These are phyloP conservation scores for Lathyrus tuberosus DNA, from an alignment of 306 rosid species.

Conservation along the genomic window DNA sequence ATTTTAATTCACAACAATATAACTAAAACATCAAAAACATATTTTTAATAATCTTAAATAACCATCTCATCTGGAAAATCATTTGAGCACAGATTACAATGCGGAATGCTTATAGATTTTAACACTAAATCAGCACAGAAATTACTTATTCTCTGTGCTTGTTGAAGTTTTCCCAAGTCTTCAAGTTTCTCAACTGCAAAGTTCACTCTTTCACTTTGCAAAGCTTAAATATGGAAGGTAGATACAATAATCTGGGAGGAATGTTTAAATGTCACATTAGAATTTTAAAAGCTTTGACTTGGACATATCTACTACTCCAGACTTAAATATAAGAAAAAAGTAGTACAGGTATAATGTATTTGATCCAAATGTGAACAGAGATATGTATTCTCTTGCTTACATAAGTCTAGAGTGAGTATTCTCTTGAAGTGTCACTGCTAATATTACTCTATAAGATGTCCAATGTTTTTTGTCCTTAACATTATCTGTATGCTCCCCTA, in stretches of 20 bases:
- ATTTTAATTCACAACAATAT: too few species aligned
- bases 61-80: slow-evolving; percentile 17
- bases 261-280: slow-evolving; percentile 11
- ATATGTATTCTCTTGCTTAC: background rate
- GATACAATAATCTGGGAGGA: background rate
- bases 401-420: background rate
- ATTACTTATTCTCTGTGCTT: slow-evolving; percentile 1
- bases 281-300: slow-evolving; percentile 5
- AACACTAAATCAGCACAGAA: background rate
- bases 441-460: slow-evolving; percentile 6
- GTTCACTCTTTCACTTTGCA: slow-evolving; percentile 13
- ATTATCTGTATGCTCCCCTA: background rate
- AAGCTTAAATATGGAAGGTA: slow-evolving; percentile 12
- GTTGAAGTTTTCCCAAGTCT: slow-evolving; percentile 8
- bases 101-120: slow-evolving; percentile 1
- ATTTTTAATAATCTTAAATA: too few species aligned
- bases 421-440: slow-evolving; percentile 4
- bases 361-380: background rate
- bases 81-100: background rate
- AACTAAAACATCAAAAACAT: too few species aligned
- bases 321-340: background rate
- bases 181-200: slow-evolving; percentile 22
- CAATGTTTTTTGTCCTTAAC: background rate
- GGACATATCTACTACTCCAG: background rate
- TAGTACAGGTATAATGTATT: background rate